Evolutionary conservation across 2,329 filamentous ascomycete genomes (phyloP).

Genomic region (Daldinia sp.): DNA sequence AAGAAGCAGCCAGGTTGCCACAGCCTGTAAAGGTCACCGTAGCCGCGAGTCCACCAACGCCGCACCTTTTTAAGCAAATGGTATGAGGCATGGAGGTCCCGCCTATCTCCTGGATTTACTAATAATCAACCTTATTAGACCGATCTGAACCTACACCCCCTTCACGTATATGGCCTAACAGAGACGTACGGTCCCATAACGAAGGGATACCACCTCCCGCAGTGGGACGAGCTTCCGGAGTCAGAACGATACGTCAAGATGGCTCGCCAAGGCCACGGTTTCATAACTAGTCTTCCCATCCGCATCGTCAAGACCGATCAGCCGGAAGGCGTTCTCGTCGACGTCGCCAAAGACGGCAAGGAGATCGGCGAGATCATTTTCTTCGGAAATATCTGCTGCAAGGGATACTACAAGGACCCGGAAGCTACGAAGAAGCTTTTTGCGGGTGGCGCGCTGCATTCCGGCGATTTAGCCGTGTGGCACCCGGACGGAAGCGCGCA

Average conservation of each 20-base stretch:
- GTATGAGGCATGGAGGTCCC: constrained; percentile 55
- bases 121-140: constrained; percentile 42
- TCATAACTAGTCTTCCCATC: constrained; percentile 82
- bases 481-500: constrained; percentile 91
- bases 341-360: constrained; percentile 75
- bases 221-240: constrained; percentile 79
- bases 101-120: background rate
- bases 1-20: constrained; percentile 77
- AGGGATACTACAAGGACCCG: constrained; percentile 90
- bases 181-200: constrained; percentile 97
- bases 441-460: constrained; percentile 86
- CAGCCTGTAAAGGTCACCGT: constrained; percentile 87
- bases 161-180: constrained; percentile 91
- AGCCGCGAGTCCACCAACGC: constrained; percentile 89
- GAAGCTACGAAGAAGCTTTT: constrained; percentile 90
- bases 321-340: constrained; percentile 74
- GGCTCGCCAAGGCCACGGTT: constrained; percentile 94
- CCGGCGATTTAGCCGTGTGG: constrained; percentile 93
- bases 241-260: constrained; percentile 88
- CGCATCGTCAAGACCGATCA: constrained; percentile 85
- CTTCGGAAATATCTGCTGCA: constrained; percentile 89
- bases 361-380: constrained; percentile 91
- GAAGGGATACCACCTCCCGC: constrained; percentile 88
- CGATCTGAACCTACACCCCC: constrained; percentile 83
- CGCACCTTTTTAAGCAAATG: constrained; percentile 95